These are phyloP conservation scores for Vanilla planifolia DNA, from an alignment of 106 monocot species.

Conservation along the genomic window DNA sequence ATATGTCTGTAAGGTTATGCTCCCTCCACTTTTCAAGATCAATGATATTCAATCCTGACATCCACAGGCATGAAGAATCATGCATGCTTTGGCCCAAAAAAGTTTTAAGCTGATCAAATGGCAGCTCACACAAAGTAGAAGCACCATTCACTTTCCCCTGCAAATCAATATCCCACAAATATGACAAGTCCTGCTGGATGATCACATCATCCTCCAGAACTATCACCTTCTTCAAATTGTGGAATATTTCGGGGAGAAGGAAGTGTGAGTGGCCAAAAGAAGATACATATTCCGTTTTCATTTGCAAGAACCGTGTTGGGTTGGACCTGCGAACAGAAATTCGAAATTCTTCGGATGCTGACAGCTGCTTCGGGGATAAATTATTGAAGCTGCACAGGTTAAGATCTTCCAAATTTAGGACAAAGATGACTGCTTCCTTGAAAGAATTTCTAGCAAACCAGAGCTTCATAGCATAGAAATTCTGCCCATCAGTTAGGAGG, in stretches of 20 bases:
- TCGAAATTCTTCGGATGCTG: conserved; percentile 65
- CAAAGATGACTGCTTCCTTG: conserved; percentile 36
- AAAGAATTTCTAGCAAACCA: conserved; percentile 68
- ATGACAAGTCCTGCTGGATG: conserved; percentile 38
- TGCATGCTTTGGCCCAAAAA: conserved; percentile 21
- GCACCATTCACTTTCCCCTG: conserved; percentile 38
- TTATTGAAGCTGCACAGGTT: conserved; percentile 13
- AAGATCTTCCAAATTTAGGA: conserved; percentile 59
- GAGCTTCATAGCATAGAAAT: conserved; percentile 72
- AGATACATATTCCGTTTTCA: conserved; percentile 13
- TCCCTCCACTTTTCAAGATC: conserved; percentile 53
- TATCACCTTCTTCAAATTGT: conserved; percentile 42
- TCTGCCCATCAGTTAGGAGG: conserved; percentile 65
- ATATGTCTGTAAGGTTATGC: conserved; percentile 28
- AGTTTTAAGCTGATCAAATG: conserved; percentile 34
- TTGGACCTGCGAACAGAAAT: conserved; percentile 32
- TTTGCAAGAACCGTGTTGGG: conserved; percentile 4
- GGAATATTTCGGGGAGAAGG: conserved; percentile 8
- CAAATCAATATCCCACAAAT: conserved; percentile 46
- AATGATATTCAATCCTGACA: conserved; percentile 44
- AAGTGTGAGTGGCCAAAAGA: conserved; percentile 12
- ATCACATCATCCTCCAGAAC: conserved; percentile 63
- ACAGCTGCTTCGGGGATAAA: conserved; percentile 18
- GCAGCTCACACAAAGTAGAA: conserved; percentile 29
- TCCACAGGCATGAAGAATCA: conserved; percentile 35